Percentiles rank a stretch among this genome's conserved stretches.
phyloP scores from a whole-genome alignment of 139 green algal species.

The Nannochloris sp. region DNA sequence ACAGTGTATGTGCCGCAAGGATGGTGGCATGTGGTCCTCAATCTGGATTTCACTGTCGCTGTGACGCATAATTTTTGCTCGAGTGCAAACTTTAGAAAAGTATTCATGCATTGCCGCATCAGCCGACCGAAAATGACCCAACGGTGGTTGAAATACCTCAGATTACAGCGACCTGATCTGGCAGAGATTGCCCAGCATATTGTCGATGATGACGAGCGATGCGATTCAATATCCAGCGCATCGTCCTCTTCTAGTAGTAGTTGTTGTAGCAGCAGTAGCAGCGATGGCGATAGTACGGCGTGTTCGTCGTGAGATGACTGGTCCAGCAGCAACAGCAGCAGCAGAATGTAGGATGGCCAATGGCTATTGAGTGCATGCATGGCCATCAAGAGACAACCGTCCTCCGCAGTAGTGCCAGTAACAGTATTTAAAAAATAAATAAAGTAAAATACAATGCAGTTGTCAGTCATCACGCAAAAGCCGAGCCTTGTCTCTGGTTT shows the following conservation, averaged over 20 bases:
- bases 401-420: no score
- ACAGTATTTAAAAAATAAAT: neutral
- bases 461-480: no score
- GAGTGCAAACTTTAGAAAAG: slow-evolving; percentile 58
- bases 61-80: slow-evolving; percentile 69
- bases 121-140: slow-evolving; percentile 68
- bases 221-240: neutral
- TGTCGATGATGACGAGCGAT: neutral
- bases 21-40: slow-evolving; percentile 76
- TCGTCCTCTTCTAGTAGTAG: slow-evolving; percentile 3
- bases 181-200: slow-evolving; percentile 32
- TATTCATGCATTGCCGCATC: slow-evolving; percentile 51
- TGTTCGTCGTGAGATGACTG: neutral
- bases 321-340: no score
- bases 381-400: no score
- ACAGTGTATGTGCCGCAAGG: slow-evolving; percentile 66
- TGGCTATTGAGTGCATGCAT: no score
- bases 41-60: slow-evolving; percentile 65
- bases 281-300: neutral
- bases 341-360: no score
- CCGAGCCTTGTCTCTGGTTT: no score
- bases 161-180: slow-evolving; percentile 47
- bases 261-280: neutral
- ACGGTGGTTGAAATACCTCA: slow-evolving; percentile 51
- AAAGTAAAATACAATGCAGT: neutral